Evolutionary conservation across 2,329 filamentous ascomycete genomes (phyloP).

Genomic region (Dactylonectria estremocensis): DNA sequence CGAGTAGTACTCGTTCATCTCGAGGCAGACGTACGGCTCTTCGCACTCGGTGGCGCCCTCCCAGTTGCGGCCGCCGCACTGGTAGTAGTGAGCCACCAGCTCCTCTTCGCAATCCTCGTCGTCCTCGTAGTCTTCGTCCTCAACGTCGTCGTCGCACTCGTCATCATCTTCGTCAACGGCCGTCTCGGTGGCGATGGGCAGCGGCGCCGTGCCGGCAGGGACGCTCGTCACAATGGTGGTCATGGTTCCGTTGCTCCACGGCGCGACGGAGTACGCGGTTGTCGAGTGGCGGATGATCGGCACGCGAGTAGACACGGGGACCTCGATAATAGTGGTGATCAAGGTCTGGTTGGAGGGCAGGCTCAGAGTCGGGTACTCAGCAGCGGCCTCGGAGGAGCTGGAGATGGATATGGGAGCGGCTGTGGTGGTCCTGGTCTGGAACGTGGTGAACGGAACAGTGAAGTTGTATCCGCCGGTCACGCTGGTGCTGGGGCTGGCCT

Average conservation of each 20-base stretch:
- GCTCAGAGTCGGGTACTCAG: conserved; percentile 32
- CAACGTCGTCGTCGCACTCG: background rate
- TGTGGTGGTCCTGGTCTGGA: conserved; percentile 37
- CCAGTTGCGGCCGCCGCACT: conserved; percentile 42
- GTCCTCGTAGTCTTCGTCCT: background rate
- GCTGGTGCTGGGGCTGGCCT: conserved; percentile 25
- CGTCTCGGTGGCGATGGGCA: conserved; percentile 30
- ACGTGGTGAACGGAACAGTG: conserved; percentile 32
- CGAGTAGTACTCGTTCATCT: conserved; percentile 41
- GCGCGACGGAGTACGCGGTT: conserved; percentile 31
- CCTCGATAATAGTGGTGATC: conserved; percentile 10
- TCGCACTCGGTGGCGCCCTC: conserved; percentile 42
- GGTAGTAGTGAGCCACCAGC: conserved; percentile 38
- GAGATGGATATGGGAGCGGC: conserved; percentile 28
- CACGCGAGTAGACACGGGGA: conserved; percentile 26
- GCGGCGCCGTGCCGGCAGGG: conserved; percentile 34
- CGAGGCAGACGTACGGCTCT: conserved; percentile 36
- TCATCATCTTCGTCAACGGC: conserved; percentile 11
- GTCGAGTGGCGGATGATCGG: conserved; percentile 42
- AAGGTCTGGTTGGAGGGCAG: conserved; percentile 37
- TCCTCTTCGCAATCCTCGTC: conserved; percentile 10
- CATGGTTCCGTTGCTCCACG: conserved; percentile 42
- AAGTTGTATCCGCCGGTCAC: conserved; percentile 34
- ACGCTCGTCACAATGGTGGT: conserved; percentile 15
- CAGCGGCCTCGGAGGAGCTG: conserved; percentile 24